Evolutionary conservation across 768 basidiomycete genomes (phyloP).

Genomic region (Kwoniella europaea): DNA sequence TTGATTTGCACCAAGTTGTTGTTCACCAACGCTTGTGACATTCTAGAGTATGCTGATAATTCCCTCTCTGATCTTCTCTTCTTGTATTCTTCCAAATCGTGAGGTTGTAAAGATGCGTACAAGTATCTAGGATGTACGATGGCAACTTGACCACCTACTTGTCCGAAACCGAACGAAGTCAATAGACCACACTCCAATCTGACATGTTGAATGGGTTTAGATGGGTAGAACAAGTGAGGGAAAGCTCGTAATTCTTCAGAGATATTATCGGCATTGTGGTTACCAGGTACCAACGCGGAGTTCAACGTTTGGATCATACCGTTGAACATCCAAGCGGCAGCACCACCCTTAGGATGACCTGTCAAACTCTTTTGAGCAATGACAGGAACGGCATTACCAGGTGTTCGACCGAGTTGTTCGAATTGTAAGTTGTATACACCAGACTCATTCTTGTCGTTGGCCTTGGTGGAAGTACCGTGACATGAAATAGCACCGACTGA

Average conservation of each 20-base stretch:
- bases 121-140: conserved; percentile 89
- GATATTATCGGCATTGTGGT: conserved; percentile 92
- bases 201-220: conserved; percentile 92
- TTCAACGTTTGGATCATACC: conserved; percentile 85
- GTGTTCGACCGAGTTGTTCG: conserved; percentile 81
- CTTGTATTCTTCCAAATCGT: conserved; percentile 78
- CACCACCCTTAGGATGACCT: conserved; percentile 97
- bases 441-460: conserved; percentile 95
- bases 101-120: conserved; percentile 78
- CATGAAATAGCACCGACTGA: conserved; percentile 69
- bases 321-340: conserved; percentile 96
- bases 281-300: conserved; percentile 88
- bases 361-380: conserved; percentile 97
- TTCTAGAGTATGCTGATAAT: conserved; percentile 59
- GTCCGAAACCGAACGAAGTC: conserved; percentile 79
- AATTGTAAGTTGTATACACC: conserved; percentile 96
- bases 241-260: conserved; percentile 78
- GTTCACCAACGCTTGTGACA: conserved; percentile 95
- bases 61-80: conserved; percentile 66
- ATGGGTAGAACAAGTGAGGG: conserved; percentile 93
- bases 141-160: conserved; percentile 91
- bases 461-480: conserved; percentile 63
- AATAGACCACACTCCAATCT: conserved; percentile 66
- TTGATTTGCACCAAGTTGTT: conserved; percentile 94
- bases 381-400: conserved; percentile 95